Evolutionary conservation across 2,329 filamentous ascomycete species (phyloP).

Genomic region (Pyricularia sp.): DNA sequence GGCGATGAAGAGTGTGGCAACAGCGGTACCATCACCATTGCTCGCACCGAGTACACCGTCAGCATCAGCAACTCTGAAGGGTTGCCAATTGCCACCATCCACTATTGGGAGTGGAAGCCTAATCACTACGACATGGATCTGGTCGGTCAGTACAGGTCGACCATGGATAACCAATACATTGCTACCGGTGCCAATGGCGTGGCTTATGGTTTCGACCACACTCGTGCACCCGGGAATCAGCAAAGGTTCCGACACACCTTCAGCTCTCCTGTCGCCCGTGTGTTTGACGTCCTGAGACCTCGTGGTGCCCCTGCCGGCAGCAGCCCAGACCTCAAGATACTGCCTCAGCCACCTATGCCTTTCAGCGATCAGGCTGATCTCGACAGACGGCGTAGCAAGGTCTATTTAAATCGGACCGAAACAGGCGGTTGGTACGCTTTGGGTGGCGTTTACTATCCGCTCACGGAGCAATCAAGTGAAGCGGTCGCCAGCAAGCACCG

Average conservation of each 20-base stretch:
- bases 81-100: conserved; percentile 75
- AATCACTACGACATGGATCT: conserved; percentile 89
- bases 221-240: conserved; percentile 36
- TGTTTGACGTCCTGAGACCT: conserved; percentile 80
- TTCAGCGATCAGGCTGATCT: conserved; percentile 24
- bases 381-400: conserved; percentile 46
- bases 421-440: conserved; percentile 90
- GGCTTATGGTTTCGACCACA: conserved; percentile 70
- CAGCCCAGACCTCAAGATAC: conserved; percentile 69
- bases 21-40: conserved; percentile 71
- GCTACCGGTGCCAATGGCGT: conserved; percentile 79
- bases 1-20: conserved; percentile 69
- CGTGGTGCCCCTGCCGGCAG: conserved; percentile 50
- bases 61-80: conserved; percentile 70
- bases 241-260: conserved; percentile 61
- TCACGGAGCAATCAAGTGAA: conserved; percentile 44
- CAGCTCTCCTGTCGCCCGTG: conserved; percentile 69
- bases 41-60: conserved; percentile 83
- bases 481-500: conserved; percentile 1
- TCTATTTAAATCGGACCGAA: conserved; percentile 82
- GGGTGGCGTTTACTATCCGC: conserved; percentile 77
- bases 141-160: conserved; percentile 67
- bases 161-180: conserved; percentile 82
- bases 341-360: conserved; percentile 74
- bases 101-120: conserved; percentile 88